Evolutionary conservation across 1,284 basidiomycete species (phyloP).

Genomic region (Chondrostereum purpureum): DNA sequence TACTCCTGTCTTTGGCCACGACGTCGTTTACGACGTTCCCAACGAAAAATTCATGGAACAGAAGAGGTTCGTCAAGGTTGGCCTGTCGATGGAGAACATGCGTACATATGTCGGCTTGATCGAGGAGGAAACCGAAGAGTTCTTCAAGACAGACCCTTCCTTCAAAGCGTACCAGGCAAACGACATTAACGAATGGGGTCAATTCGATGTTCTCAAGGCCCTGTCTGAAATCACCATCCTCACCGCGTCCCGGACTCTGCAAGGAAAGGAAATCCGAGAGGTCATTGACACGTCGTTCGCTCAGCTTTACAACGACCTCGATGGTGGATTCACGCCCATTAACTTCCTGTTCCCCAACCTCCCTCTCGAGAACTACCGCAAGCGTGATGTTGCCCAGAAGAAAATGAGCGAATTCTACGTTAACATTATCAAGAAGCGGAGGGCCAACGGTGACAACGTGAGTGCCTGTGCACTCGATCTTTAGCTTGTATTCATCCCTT

Average conservation of each 20-base stretch:
- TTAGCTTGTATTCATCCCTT: slow-evolving; percentile 6
- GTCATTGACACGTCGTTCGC: slow-evolving; percentile 83
- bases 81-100: slow-evolving; percentile 90
- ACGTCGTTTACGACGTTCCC: slow-evolving; percentile 96
- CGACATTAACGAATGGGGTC: slow-evolving; percentile 64
- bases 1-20: slow-evolving; percentile 92
- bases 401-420: slow-evolving; percentile 96
- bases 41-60: slow-evolving; percentile 99
- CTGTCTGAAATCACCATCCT: slow-evolving; percentile 94
- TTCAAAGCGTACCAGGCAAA: slow-evolving; percentile 60
- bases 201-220: slow-evolving; percentile 67
- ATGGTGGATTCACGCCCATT: slow-evolving; percentile 87
- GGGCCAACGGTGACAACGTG: slow-evolving; percentile 42
- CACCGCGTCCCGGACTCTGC: slow-evolving; percentile 88
- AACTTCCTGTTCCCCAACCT: slow-evolving; percentile 96
- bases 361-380: slow-evolving; percentile 84
- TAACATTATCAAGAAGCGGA: slow-evolving; percentile 79
- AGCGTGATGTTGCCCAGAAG: slow-evolving; percentile 84
- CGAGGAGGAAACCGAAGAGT: slow-evolving; percentile 74
- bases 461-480: slow-evolving; percentile 1
- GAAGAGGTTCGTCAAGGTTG: slow-evolving; percentile 96
- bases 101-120: slow-evolving; percentile 90
- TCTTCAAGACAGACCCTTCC: slow-evolving; percentile 53
- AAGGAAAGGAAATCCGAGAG: slow-evolving; percentile 85
- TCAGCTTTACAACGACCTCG: slow-evolving; percentile 82